phyloP scores from a whole-genome alignment of 305 asterid species.

The Solanum hybrid region DNA sequence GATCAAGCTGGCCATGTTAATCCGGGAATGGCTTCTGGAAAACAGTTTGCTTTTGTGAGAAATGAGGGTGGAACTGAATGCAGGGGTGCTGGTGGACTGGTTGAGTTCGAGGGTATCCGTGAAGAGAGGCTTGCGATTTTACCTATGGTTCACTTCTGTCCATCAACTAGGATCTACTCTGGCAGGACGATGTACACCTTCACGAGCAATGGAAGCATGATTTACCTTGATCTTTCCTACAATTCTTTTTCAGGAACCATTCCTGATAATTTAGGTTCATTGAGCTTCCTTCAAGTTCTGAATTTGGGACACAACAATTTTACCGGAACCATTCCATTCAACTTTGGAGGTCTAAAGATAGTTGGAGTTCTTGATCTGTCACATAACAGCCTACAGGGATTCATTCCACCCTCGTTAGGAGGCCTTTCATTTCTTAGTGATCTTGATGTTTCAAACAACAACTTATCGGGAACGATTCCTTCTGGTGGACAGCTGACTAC shows the following conservation, averaged over 20 bases:
- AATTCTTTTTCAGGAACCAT: constrained; percentile 53
- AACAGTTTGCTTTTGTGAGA: constrained; percentile 78
- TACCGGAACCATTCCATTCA: constrained; percentile 54
- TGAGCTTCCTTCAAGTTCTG: constrained; percentile 63
- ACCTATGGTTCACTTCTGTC: constrained; percentile 77
- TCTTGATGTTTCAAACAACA: constrained; percentile 77
- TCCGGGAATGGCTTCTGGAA: constrained; percentile 69
- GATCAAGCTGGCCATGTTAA: constrained; percentile 47
- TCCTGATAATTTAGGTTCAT: constrained; percentile 57
- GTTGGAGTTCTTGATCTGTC: constrained; percentile 87
- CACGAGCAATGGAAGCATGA: constrained; percentile 65
- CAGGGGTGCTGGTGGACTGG: constrained; percentile 82
- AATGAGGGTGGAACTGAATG: constrained; percentile 85
- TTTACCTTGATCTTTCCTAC: constrained; percentile 74
- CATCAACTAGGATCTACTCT: constrained; percentile 58
- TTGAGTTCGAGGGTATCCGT: constrained; percentile 77
- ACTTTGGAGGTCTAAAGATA: constrained; percentile 56
- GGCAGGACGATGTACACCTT: constrained; percentile 74
- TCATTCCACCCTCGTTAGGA: constrained; percentile 61
- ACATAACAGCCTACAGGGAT: constrained; percentile 55
- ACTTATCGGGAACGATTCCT: constrained; percentile 59
- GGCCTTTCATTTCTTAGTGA: constrained; percentile 74
- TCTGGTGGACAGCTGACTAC: constrained; percentile 82
- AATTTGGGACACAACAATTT: constrained; percentile 71
- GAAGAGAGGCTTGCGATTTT: constrained; percentile 39